Conservation (phyloP, 495 filamentous ascomycete genomes). For the Evansstolkia leycettana region DNA sequence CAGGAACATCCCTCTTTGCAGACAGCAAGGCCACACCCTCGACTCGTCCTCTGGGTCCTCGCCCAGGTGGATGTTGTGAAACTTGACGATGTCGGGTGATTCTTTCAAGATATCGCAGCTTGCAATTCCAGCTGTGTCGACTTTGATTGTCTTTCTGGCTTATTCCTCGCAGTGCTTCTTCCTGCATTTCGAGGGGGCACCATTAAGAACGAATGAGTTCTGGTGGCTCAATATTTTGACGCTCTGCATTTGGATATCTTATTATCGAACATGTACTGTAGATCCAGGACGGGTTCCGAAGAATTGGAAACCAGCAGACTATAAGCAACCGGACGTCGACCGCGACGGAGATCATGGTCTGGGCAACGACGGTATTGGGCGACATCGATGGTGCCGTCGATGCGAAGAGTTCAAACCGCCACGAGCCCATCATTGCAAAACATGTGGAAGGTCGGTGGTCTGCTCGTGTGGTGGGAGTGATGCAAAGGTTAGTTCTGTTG, state of each 20-base stretch:
- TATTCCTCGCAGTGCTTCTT: constrained; percentile 82
- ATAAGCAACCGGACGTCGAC: constrained; percentile 18
- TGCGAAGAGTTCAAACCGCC: constrained; percentile 76
- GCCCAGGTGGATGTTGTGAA: too few species aligned
- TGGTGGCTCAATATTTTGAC: constrained; percentile 66
- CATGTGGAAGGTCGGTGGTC: constrained; percentile 56
- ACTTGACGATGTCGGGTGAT: constrained; percentile 9
- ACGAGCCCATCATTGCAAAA: constrained; percentile 83
- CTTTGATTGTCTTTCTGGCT: constrained; percentile 63
- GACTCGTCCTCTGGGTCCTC: too few species aligned
- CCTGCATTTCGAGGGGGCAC: constrained; percentile 54
- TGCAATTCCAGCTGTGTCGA: constrained; percentile 53
- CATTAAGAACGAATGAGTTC: constrained; percentile 46
- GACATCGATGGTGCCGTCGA: constrained; percentile 70
- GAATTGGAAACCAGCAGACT: constrained; percentile 11
- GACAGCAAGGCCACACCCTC: too few species aligned
- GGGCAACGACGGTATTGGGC: constrained; percentile 4
- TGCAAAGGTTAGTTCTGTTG: not conserved
- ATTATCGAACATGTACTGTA: constrained; percentile 62
- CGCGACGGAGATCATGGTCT: not conserved
- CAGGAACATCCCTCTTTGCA: too few species aligned
- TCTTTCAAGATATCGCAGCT: constrained; percentile 26
- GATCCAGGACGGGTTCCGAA: constrained; percentile 52
- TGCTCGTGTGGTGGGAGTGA: constrained; percentile 1
- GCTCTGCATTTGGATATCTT: constrained; percentile 64